Evolutionary conservation across 768 basidiomycete species (phyloP).

Genomic region (Podaxis mareebaensis): DNA sequence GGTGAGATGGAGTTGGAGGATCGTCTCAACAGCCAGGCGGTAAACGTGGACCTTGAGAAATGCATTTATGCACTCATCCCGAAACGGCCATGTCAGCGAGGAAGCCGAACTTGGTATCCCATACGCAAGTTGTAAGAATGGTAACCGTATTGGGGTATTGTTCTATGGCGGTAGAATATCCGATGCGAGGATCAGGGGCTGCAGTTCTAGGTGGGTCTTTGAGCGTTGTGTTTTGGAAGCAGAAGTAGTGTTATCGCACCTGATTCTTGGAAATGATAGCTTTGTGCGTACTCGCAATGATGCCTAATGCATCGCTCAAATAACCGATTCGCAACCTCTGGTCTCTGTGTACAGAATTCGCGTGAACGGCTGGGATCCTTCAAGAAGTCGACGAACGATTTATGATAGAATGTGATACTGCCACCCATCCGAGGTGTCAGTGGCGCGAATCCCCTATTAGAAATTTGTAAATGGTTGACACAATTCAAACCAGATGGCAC

Average conservation of each 20-base stretch:
- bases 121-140: neutral
- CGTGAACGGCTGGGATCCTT: neutral
- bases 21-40: neutral
- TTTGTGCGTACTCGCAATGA: neutral
- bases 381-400: constrained; percentile 4
- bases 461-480: neutral
- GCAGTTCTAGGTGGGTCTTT: neutral
- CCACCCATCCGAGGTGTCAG: neutral
- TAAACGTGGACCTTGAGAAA: neutral
- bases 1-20: neutral
- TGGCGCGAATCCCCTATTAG: neutral
- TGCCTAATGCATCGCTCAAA: neutral
- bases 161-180: neutral
- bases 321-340: neutral
- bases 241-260: neutral
- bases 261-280: neutral
- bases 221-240: neutral
- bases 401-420: constrained; percentile 1
- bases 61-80: neutral
- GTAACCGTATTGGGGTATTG: neutral
- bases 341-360: neutral
- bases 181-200: neutral
- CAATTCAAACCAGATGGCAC: neutral
- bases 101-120: neutral
- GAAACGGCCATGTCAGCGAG: neutral